phyloP scores from a whole-genome alignment of 164 flowering plant genomes.

The Cinnamomum micranthum region DNA sequence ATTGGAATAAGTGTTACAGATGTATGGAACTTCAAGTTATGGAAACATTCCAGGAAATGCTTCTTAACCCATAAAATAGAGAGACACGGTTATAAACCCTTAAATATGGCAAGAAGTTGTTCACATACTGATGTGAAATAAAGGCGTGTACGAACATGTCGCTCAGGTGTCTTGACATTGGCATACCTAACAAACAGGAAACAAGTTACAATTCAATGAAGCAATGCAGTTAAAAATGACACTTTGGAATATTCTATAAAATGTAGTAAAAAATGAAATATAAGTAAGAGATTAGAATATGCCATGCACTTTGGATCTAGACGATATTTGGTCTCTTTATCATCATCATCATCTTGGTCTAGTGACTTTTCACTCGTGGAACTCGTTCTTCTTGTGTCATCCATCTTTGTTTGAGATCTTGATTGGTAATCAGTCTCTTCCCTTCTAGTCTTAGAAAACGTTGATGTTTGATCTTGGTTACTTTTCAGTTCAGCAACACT shows the following conservation, averaged over 20 bases:
- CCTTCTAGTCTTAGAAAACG: constrained; percentile 23
- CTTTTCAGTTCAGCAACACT: constrained; percentile 81
- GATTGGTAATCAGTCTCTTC: constrained; percentile 47
- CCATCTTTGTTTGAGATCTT: constrained; percentile 46
- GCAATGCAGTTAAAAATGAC: neutral
- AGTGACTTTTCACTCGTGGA: constrained; percentile 65
- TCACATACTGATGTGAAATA: constrained; percentile 90
- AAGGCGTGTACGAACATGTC: constrained; percentile 95
- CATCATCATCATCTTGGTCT: constrained; percentile 96
- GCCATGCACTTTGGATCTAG: constrained; percentile 79
- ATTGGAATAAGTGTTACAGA: neutral
- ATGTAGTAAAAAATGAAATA: constrained; percentile 1
- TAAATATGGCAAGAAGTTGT: neutral
- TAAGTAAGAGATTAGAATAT: constrained; percentile 5
- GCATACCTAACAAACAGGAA: constrained; percentile 61
- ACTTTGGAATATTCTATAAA: neutral
- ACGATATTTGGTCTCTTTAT: constrained; percentile 91
- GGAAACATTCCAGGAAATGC: neutral
- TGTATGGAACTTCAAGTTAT: neutral
- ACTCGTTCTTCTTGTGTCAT: constrained; percentile 54
- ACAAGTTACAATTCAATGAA: constrained; percentile 4
- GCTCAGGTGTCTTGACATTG: constrained; percentile 94
- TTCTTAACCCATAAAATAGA: neutral
- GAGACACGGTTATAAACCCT: neutral
- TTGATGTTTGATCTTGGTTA: constrained; percentile 48